Conservation (phyloP, 2,329 filamentous ascomycete genomes). For the Trichoderma sp. region DNA sequence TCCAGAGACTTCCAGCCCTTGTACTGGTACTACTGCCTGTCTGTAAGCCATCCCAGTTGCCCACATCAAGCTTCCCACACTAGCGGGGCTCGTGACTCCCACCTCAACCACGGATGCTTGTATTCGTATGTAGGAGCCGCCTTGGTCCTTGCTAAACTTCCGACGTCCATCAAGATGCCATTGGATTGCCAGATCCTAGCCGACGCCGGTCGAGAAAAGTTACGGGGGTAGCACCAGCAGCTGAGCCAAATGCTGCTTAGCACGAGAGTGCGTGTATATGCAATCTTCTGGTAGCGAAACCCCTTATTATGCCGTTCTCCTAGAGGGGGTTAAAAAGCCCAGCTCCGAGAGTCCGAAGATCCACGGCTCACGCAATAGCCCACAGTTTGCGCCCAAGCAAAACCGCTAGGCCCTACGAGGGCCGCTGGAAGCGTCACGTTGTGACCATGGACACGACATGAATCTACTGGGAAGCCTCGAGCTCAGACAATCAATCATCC, state of each 20-base stretch:
- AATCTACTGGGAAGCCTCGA: neutral
- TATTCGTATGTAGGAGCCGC: neutral
- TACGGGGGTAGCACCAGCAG: neutral
- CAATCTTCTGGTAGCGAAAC: neutral
- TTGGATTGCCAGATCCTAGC: neutral
- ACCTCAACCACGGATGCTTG: neutral
- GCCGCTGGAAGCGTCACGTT: neutral
- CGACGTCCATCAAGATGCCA: neutral
- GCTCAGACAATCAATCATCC: neutral
- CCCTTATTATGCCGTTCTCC: neutral
- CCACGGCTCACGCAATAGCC: constrained; percentile 17
- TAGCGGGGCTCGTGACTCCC: constrained; percentile 9
- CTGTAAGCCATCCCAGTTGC: neutral
- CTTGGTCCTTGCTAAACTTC: constrained; percentile 1
- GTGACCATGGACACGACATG: neutral
- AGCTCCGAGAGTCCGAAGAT: constrained; percentile 16
- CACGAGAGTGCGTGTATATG: neutral
- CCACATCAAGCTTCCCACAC: neutral
- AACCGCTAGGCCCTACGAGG: constrained; percentile 11
- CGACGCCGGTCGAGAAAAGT: neutral
- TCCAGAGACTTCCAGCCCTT: neutral
- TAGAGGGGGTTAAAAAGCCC: neutral
- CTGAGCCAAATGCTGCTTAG: neutral
- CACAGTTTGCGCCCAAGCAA: constrained; percentile 16
- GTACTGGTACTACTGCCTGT: neutral